These are phyloP conservation scores for Talaromyces amestolkiae DNA, from an alignment of 2,329 filamentous ascomycete genomes.

Conservation along the genomic window DNA sequence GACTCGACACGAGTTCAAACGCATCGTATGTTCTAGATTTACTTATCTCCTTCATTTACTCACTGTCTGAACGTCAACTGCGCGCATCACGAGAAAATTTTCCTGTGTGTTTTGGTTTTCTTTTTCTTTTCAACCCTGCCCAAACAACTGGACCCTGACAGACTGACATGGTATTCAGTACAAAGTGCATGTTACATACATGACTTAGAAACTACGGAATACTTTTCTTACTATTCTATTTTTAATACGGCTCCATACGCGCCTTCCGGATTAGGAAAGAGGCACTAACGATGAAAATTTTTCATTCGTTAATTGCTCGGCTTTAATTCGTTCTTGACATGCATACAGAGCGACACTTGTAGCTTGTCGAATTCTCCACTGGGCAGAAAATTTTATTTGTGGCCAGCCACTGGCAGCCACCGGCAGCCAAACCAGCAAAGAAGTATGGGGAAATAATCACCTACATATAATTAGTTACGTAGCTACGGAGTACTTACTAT, in stretches of 20 bases:
- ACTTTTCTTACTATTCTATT: not conserved
- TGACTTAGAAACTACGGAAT: not conserved
- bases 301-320: not conserved
- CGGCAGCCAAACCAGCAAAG: not conserved
- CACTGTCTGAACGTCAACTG: not conserved
- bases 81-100: not conserved
- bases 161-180: not conserved
- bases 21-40: not conserved
- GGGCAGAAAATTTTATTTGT: not conserved
- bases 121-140: not conserved
- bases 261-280: not conserved
- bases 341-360: not conserved
- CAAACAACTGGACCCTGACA: not conserved
- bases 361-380: not conserved
- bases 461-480: not conserved
- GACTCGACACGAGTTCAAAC: constrained; percentile 1
- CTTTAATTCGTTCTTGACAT: not conserved
- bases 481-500: not conserved
- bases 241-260: not conserved
- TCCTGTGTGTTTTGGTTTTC: not conserved
- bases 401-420: not conserved
- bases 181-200: not conserved
- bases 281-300: not conserved
- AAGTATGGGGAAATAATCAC: constrained; percentile 4
- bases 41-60: not conserved